Base-by-base conservation (phyloP, 2,329 filamentous ascomycete species). In the Cylindrodendrum hubeiense region DNA sequence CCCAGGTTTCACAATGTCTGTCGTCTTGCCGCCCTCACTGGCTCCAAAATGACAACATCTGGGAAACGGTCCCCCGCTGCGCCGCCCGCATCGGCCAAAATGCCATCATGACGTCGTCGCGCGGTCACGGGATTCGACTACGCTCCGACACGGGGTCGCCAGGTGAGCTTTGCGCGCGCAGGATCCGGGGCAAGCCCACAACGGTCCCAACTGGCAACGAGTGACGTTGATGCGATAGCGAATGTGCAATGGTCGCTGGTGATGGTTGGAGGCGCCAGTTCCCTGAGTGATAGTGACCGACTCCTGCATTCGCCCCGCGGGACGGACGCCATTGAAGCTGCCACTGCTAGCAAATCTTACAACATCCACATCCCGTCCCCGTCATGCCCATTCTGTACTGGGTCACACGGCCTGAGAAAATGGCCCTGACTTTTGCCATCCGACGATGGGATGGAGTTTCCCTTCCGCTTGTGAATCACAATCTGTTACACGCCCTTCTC, bases 1-100 rank as follows among this genome's bases (percentile, higher is more conserved):
- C 67, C 71, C 69, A 64, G 53, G 71, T 73, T 74, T 73, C 71
- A 74, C 52, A 60, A 61, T 47, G 52, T 60, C 63, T 64, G 60
- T 65, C 34, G 55, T 26, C 61, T 67, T 69, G 65, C 67, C 68
- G 67, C 63, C 64, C 59, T 74, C 51, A 55, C 51, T 21, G 55
- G 47, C 28, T 53, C 37, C 53, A 30, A 41, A 51, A 59, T 58
- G 58, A 59, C 65, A 66, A 37, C 62, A 59, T 60, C 24, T 53
- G 54, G 41, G 47, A 50, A 28, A n/a, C n/a, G 19, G 47, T n/a
- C 10, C 47, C 47, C 28, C 44, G 30, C 41, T 49, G 39, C 60
- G 53, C 49, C 57, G 28, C 49, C 44, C n/a, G 21, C 39, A 22
- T 44, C 37, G 60, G 39, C 46, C 28, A 39, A 30, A 37, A 63